A percentile compares a stretch with the other conserved stretches of the same genome.
These are phyloP conservation scores for Coprinopsis marcescibilis DNA, from an alignment of 768 basidiomycete genomes.

Conservation along the genomic window DNA sequence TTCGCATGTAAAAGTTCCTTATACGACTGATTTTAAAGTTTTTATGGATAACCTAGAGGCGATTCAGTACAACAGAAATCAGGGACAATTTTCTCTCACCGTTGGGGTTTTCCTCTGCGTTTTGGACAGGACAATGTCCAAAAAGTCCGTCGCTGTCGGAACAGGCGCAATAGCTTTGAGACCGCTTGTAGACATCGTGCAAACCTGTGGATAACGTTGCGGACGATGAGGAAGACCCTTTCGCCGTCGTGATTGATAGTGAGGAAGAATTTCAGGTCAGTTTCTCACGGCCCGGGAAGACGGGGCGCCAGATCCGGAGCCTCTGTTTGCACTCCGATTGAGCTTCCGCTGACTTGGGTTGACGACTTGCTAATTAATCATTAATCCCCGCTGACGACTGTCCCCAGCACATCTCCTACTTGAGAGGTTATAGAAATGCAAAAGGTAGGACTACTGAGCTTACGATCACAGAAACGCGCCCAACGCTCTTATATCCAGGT, in stretches of 20 bases:
- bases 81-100: conserved; percentile 33
- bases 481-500: no score
- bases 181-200: conserved; percentile 73
- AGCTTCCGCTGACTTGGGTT: no score
- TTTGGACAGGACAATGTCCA: conserved; percentile 90
- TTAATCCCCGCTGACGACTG: no score
- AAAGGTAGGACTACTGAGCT: no score
- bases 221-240: not conserved
- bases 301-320: no score
- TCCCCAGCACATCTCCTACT: no score
- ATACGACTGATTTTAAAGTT: conserved; percentile 99
- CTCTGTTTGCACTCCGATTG: no score
- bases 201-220: not conserved
- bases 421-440: no score
- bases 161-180: conserved; percentile 98
- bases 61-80: no score
- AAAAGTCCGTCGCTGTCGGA: conserved; percentile 89
- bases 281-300: conserved; percentile 6
- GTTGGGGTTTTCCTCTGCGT: conserved; percentile 98
- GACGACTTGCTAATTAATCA: no score
- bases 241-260: not conserved
- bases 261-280: conserved; percentile 11
- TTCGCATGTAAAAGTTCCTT: conserved; percentile 97
- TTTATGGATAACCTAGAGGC: conserved; percentile 96
- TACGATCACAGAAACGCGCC: no score